Evolutionary conservation across 805 yeast genomes (phyloP), one percentile per base, ranked within the genome.

Genomic region (Wickerhamomyces bisporus): DNA sequence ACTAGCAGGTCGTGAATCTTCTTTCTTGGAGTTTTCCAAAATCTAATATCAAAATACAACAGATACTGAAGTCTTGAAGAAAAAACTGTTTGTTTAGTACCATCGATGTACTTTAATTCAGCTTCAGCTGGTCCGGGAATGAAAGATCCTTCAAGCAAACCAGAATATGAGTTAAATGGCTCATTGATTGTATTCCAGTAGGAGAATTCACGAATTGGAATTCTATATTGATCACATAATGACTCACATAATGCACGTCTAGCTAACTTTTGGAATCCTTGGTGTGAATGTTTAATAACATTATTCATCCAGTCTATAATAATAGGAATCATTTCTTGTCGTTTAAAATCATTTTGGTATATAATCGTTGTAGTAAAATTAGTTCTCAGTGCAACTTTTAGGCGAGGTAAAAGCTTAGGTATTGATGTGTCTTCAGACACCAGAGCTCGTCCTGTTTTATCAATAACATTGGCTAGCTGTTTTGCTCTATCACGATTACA

Each of bases 341-440:
- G 70, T 26, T 63, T 46, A 39, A 63, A 70, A 44, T 79, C 85
- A 26, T 75, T 53, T 32, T 72, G 66, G 4, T 76, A 64, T 14
- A 68, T 59, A 15, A 82, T 65, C 1, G 81, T 66, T 0, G 82
- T 78, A 10, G 77, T 73, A 35, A 81, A 63, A 0, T 81, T 81
- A 36, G 65, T 68, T 0, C 55, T 52, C 42, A 68, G 72, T 2
- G 73, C 72, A 8, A 56, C 53, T 30, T 58, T 58, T 34, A 66
- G 66, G 5, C 67, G 58, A 7, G 53, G 52, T 5, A 66, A 49
- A 9, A 57, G 42, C n/a, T 47, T 36, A 4, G 45, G 35, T n/a
- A 61, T 26, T 16, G 53, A 45, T 0, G 46, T 30, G 1, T 70
- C 55, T 12, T 64, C 57, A 36, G 60, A 61, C n/a, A 81, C 45